phyloP scores from a whole-genome alignment of 1,284 basidiomycete genomes.

The Ceratobasidium papillatum region DNA sequence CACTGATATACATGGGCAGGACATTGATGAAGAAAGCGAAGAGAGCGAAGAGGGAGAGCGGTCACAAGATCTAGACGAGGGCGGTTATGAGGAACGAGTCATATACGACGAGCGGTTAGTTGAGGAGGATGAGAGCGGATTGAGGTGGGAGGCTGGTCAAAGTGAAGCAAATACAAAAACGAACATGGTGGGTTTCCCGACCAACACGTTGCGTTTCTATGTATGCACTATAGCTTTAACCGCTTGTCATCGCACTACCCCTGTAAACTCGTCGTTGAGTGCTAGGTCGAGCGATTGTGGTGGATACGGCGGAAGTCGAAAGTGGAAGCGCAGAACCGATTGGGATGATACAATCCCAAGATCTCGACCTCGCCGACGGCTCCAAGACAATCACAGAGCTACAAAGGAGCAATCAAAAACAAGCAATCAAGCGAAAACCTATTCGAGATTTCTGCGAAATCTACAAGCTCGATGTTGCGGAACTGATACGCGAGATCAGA shows the following conservation, averaged over 20 bases:
- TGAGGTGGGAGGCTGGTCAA: too few relatives aligned
- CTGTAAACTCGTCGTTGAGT: not conserved
- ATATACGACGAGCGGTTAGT: not conserved
- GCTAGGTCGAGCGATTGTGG: not conserved
- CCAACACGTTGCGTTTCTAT: not conserved
- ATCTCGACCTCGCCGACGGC: slow-evolving; percentile 15
- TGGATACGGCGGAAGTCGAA: not conserved
- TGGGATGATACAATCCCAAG: not conserved
- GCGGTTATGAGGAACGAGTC: slow-evolving; percentile 5
- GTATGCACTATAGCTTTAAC: not conserved
- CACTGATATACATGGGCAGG: too few relatives aligned
- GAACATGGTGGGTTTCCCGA: not conserved
- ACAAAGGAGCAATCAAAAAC: not conserved
- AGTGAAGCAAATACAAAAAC: too few relatives aligned
- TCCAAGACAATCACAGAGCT: not conserved
- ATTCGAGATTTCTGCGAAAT: slow-evolving; percentile 8
- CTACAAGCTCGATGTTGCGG: not conserved
- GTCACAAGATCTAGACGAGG: not conserved
- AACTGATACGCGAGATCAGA: not conserved
- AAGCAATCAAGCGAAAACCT: not conserved
- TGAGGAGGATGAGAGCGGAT: not conserved
- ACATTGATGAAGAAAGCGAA: not conserved
- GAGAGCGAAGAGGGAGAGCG: not conserved
- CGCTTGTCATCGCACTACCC: not conserved
- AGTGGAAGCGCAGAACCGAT: slow-evolving; percentile 11